These are phyloP conservation scores for Umbelopsis sp. DNA, from an alignment of 192 early-diverging fungal species.

Conservation along the genomic window DNA sequence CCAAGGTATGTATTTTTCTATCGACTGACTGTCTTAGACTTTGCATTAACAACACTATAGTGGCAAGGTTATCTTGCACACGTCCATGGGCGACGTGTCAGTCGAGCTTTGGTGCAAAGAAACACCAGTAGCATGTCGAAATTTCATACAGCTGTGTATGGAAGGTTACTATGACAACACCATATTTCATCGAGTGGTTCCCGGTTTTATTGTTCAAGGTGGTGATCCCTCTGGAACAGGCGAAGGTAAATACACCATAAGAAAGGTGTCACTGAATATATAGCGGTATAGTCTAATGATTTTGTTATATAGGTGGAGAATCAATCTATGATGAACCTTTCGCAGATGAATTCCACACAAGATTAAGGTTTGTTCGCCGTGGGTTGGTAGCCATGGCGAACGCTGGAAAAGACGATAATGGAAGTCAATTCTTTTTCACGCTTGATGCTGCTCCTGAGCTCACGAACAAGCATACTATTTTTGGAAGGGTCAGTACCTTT, in stretches of 20 bases:
- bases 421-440: constrained; percentile 95
- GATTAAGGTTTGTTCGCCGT: constrained; percentile 85
- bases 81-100: constrained; percentile 83
- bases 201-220: constrained; percentile 92
- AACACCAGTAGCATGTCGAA: constrained; percentile 86
- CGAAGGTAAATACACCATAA: constrained; percentile 30
- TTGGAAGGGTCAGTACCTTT: constrained; percentile 72
- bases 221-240: constrained; percentile 93
- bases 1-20: constrained; percentile 44
- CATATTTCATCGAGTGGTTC: constrained; percentile 88
- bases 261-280: not conserved
- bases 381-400: constrained; percentile 93
- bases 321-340: constrained; percentile 85
- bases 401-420: constrained; percentile 77
- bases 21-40: not conserved
- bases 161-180: constrained; percentile 91
- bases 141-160: constrained; percentile 92
- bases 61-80: constrained; percentile 82
- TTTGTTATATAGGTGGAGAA: constrained; percentile 68
- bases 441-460: constrained; percentile 82
- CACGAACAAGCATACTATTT: constrained; percentile 89
- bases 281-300: not conserved
- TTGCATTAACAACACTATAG: constrained; percentile 28
- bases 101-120: constrained; percentile 97
- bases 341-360: constrained; percentile 90